Evolutionary conservation across 352 stramenopile genomes (phyloP), one percentile per base, ranked within the genome.

Genomic region (Phytophthora cryptogea): DNA sequence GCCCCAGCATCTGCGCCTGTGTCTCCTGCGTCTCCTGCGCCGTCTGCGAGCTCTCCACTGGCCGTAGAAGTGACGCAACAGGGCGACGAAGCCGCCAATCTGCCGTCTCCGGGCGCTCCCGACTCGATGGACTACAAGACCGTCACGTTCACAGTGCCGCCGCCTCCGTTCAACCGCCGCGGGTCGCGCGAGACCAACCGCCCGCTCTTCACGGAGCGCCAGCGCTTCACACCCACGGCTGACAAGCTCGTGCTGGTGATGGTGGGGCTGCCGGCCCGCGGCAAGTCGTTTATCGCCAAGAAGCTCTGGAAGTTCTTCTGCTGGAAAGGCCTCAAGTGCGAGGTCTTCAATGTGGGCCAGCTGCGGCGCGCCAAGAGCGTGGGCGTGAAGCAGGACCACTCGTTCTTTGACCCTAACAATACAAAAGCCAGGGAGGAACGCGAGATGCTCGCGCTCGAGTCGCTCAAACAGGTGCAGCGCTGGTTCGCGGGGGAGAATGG

Each of bases 171-270:
- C 4, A 64, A 68, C 50, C 67, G 70, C 6, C 63, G 70, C 6
- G 51, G 54, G 4, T 69, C 58, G 10, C 59, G 70, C 1, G 70
- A 74, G 33, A 62, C 28, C 27, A 75, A 68, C 40, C 66, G 70
- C 0, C 67, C 70, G 9, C 56, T 79, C n/a, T 79, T 90, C 33
- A 87, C 74, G 33, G 84, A 94, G 66, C 82, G 84, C 45, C 86
- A 89, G 63, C 67, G 83, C 26, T 94, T 80, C 66, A 94, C 84
- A 13, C 82, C 78, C 11, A 91, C 77, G 27, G 89, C 87, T 4
- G 94, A 98, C 69, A 98, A 98, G 57, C 77, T 99, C 11, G 90
- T 98, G 49, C 83, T 99, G 28, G 88, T 98, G 17, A 98, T 99
- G 91, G 94, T 98, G 23, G 96, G 96, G 0, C 67, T 99, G 7